phyloP scores from a whole-genome alignment of 345 rosid species.

The Camelina hispida region DNA sequence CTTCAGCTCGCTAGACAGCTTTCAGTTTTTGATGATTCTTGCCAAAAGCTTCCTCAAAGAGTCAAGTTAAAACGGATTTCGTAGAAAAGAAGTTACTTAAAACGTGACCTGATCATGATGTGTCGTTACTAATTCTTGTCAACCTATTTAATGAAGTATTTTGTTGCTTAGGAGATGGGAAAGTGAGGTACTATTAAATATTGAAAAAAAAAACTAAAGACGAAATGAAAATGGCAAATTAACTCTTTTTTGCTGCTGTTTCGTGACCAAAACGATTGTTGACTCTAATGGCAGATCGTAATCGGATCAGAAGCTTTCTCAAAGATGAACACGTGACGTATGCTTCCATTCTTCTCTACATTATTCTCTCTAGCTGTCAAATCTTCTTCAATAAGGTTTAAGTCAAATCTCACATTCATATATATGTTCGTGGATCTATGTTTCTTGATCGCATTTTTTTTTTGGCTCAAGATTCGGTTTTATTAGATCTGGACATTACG shows the following conservation, averaged over 20 bases:
- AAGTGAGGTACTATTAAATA: neutral
- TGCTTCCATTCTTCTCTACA: slow-evolving; percentile 4
- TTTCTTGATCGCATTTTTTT: neutral
- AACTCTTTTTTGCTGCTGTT: neutral
- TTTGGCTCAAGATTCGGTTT: neutral
- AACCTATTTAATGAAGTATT: neutral
- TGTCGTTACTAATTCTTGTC: neutral
- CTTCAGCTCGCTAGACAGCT: too few species aligned
- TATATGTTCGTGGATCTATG: neutral
- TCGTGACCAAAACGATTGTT: neutral
- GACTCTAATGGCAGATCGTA: neutral
- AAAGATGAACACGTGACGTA: neutral
- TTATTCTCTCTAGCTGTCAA: neutral
- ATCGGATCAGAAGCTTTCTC: neutral
- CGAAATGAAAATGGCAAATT: neutral
- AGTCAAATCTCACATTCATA: neutral
- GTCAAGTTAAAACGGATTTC: neutral
- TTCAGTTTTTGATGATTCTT: too few species aligned
- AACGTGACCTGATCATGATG: neutral
- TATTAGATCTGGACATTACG: neutral
- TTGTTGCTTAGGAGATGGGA: neutral
- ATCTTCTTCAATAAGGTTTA: slow-evolving; percentile 5
- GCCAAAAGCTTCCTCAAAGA: too few species aligned
- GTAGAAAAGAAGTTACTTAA: neutral
- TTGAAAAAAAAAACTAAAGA: neutral